Base-by-base conservation (phyloP, 1,284 basidiomycete species). In the Caloboletus firmus region DNA sequence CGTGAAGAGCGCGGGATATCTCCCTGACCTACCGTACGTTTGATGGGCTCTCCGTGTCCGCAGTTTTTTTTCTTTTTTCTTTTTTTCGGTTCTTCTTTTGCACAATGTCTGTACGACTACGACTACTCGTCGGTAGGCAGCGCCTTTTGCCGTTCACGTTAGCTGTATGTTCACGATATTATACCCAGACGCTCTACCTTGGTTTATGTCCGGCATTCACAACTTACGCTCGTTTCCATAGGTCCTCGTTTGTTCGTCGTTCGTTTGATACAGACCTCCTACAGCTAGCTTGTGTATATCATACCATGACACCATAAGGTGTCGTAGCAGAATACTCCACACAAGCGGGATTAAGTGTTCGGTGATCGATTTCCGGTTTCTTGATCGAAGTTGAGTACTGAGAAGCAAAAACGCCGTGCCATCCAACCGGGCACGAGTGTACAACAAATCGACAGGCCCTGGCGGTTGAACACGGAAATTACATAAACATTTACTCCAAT, bases 1-100 rank as follows among this genome's bases (percentile, higher is more conserved):
- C 47, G 65, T 65, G 53, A 65, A 67, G n/a, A 65, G 58, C 22
- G 64, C 64, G 24, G 64, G 66, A 11, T 68, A 65, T 47, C 63
- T 64, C 4, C 66, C 65, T 37, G 66, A 69, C 49, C 51, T 65
- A 53, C 55, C 57, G 20, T 66, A 67, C 22, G 48, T 36, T 28
- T 62, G 47, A 52, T 18, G 37, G 31, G 24, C 12, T 35, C 22
- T 31, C 31, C 26, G 47, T 35, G 46, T 31, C 34, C 31, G 30
- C 37, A 24, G 24, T 24, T 24, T 24, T 34, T 50, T 22, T 40
- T 42, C 13, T 3, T 12, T 9, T 4, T 15, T 20, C 13, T 15
- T 24, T 4, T 40, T 45, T 8, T 34, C n/a, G n/a, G n/a, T 40
- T 32, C 15, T 51, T 43, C 18, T 36, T 40, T 50, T 24, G n/a